These are phyloP conservation scores for Teratosphaeria epicoccoides DNA, from an alignment of 2,329 filamentous ascomycete genomes.

Conservation along the genomic window DNA sequence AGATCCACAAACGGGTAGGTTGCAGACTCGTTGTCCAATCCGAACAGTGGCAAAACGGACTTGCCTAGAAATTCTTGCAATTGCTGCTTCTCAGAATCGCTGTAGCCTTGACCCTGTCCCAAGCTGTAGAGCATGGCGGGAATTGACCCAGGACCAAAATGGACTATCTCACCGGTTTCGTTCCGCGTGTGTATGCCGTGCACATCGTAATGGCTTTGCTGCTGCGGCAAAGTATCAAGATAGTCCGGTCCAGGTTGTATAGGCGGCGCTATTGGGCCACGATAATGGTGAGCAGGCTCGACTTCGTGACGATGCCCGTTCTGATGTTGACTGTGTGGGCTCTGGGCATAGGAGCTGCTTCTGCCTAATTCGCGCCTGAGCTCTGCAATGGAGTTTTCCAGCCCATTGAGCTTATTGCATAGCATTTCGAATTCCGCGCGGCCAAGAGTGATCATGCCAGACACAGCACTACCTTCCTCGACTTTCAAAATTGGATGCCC, in stretches of 20 bases:
- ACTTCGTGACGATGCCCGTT: conserved; percentile 1
- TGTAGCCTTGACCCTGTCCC: conserved; percentile 30
- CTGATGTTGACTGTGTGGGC: conserved; percentile 2
- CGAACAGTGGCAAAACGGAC: conserved; percentile 51
- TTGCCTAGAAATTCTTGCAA: conserved; percentile 49
- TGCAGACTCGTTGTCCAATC: conserved; percentile 53
- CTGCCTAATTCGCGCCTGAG: conserved; percentile 26
- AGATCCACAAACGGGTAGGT: conserved; percentile 57
- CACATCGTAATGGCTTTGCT: conserved; percentile 30
- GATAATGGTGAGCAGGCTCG: background rate
- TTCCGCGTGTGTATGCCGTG: conserved; percentile 53
- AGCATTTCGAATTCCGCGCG: conserved; percentile 38
- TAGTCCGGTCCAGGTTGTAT: background rate
- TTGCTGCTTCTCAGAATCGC: conserved; percentile 35
- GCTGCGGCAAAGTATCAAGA: background rate
- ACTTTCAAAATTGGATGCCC: conserved; percentile 4
- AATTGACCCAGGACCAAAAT: conserved; percentile 51
- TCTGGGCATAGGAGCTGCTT: conserved; percentile 3
- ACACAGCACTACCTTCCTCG: conserved; percentile 11
- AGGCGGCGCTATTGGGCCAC: background rate
- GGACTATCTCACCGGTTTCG: conserved; percentile 50
- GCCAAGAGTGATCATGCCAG: conserved; percentile 21
- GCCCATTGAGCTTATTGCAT: conserved; percentile 37
- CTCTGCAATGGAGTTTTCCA: conserved; percentile 38
- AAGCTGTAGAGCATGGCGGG: conserved; percentile 48